Conservation (phyloP, 257 asterid genomes). For the Voacanga thouarsii region DNA sequence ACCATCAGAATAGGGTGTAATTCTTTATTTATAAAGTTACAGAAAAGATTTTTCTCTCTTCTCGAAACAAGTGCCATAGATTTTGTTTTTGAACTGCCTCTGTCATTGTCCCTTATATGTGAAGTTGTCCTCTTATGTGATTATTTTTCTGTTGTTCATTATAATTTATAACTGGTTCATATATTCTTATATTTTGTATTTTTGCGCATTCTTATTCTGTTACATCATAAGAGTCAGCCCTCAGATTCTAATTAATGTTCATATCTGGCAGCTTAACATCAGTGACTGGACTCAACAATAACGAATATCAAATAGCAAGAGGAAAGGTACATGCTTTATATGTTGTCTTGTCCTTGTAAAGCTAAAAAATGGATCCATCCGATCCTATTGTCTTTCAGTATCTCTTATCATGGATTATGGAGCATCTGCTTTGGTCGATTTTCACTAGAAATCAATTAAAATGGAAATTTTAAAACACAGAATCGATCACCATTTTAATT, state of each 20-base stretch:
- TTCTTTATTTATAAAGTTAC: neutral
- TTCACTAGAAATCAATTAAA: neutral
- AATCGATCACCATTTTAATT: neutral
- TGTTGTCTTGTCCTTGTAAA: constrained; percentile 4
- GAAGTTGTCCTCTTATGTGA: neutral
- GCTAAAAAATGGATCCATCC: neutral
- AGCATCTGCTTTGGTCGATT: neutral
- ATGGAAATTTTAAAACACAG: neutral
- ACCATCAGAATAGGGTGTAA: neutral
- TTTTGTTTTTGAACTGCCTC: neutral
- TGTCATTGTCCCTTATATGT: neutral
- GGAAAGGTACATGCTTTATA: constrained; percentile 61
- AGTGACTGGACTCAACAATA: constrained; percentile 93
- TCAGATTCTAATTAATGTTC: constrained; percentile 15
- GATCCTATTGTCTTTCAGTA: neutral
- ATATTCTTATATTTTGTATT: constrained; percentile 8
- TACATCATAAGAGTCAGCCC: neutral
- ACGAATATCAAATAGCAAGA: constrained; percentile 88
- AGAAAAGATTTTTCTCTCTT: neutral
- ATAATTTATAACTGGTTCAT: neutral
- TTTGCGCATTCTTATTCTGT: neutral
- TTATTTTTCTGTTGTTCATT: neutral
- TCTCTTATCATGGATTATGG: neutral
- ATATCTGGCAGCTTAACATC: constrained; percentile 67
- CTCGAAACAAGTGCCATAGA: neutral